Percentiles rank a stretch among this genome's conserved stretches.
These are phyloP conservation scores for Suhomyces sp. DNA, from an alignment of 805 yeast species.

Conservation along the genomic window DNA sequence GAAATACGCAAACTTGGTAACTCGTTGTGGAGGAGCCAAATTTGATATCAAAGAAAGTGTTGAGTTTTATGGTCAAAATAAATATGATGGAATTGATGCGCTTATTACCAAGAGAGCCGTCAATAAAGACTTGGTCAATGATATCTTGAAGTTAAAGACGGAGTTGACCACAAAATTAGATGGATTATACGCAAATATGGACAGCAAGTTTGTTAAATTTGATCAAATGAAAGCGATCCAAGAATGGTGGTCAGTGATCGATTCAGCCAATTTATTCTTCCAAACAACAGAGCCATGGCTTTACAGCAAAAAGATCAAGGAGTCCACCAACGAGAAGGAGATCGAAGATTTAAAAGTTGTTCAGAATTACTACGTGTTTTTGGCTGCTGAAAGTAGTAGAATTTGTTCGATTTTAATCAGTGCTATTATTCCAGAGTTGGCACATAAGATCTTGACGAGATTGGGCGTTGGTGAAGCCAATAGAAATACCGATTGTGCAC, in stretches of 20 bases:
- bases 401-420: slow-evolving; percentile 63
- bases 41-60: slow-evolving; percentile 57
- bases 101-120: slow-evolving; percentile 14
- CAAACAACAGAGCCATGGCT: slow-evolving; percentile 80
- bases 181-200: slow-evolving; percentile 37
- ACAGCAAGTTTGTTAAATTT: slow-evolving; percentile 42
- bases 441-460: slow-evolving; percentile 58
- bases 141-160: slow-evolving; percentile 15
- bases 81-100: slow-evolving; percentile 23
- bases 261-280: slow-evolving; percentile 62
- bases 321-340: slow-evolving; percentile 15
- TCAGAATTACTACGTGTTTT: slow-evolving; percentile 54
- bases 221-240: slow-evolving; percentile 57
- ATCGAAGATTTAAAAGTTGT: slow-evolving; percentile 17
- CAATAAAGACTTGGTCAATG: slow-evolving; percentile 12
- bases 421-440: slow-evolving; percentile 71
- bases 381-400: slow-evolving; percentile 71
- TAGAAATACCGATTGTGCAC: slow-evolving; percentile 46
- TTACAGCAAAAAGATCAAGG: slow-evolving; percentile 27
- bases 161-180: slow-evolving; percentile 34
- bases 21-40: slow-evolving; percentile 69
- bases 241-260: slow-evolving; percentile 58
- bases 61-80: slow-evolving; percentile 20
- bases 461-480: slow-evolving; percentile 49
- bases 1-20: slow-evolving; percentile 77